These are phyloP conservation scores for Xenosphaeropsis pyriputrescens DNA, from an alignment of 2,329 filamentous ascomycete genomes.

Conservation along the genomic window DNA sequence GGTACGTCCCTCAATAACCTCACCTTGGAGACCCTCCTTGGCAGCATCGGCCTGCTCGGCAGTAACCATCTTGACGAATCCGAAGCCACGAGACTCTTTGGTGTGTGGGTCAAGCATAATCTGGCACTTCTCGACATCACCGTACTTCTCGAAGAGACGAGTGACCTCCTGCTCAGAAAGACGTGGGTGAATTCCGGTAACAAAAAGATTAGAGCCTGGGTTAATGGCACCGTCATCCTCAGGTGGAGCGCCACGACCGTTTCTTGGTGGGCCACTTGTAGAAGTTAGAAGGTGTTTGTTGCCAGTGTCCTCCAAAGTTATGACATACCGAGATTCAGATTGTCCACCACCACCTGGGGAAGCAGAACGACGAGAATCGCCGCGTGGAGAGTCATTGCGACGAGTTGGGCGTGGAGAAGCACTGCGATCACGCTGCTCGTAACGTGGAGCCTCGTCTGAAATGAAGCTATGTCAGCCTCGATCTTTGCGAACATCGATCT, in stretches of 20 bases:
- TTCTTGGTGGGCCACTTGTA: conserved; percentile 32
- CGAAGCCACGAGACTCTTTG: conserved; percentile 96
- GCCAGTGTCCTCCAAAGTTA: background rate
- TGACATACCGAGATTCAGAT: conserved; percentile 25
- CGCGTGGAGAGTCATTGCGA: conserved; percentile 39
- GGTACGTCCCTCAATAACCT: conserved; percentile 87
- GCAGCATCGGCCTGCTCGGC: conserved; percentile 91
- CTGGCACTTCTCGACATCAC: conserved; percentile 96
- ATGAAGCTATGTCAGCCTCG: conserved; percentile 9
- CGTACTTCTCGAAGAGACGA: conserved; percentile 96
- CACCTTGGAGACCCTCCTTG: conserved; percentile 89
- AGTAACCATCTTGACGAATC: conserved; percentile 98
- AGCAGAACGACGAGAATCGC: conserved; percentile 47
- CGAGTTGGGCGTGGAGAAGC: conserved; percentile 42
- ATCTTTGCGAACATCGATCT: background rate
- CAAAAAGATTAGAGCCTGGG: conserved; percentile 94
- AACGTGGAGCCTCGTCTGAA: conserved; percentile 48
- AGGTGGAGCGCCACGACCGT: conserved; percentile 27
- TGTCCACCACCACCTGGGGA: conserved; percentile 41
- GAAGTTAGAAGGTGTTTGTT: conserved; percentile 1
- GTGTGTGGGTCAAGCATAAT: conserved; percentile 99
- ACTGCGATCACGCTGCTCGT: conserved; percentile 48
- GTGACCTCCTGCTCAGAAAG: conserved; percentile 82
- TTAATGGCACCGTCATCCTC: conserved; percentile 72
- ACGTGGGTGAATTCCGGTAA: conserved; percentile 92